Base-by-base conservation (phyloP, 208 protist genomes). In the Trypanosoma platydactyli region DNA sequence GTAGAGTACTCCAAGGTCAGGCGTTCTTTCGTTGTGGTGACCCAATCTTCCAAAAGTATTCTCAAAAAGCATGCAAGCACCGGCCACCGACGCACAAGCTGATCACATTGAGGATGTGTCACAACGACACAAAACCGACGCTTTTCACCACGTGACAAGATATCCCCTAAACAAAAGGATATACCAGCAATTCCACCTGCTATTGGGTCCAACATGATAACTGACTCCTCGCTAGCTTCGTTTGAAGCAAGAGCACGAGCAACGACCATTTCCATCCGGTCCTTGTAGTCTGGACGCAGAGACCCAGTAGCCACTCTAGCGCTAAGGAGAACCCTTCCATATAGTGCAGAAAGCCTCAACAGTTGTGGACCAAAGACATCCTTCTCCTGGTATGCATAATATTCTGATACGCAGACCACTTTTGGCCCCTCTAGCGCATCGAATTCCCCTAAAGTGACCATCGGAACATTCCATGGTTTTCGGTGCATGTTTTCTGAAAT, bases 371-470 rank as follows among this genome's bases (percentile, higher is more conserved):
- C 52, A 75, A 51, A 63, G 20, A 18, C 5, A 75, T 68, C 40
- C 15, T 52, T 29, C 56, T 75, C 61, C 45, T 68, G 58, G 64
- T 82, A 86, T 25, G 71, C 76, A 44, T 85, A 91, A 58, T 80
- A 94, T 61, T 94, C 84, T 38, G 79, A 86, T 16, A 79, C 88
- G 55, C 79, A 86, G 0, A 78, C 66, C 0, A 87, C 73, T 20
- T 80, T 81, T 22, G 89, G 83, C 0, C 89, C 89, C 4, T 87
- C 80, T 15, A 89, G 59, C 4, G 81, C 70, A 64, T 94, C 89
- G 66, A 94, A 94, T 51, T 94, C 86, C 12, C 86, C 89, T 64
- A 94, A 78, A 55, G 84, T 81, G 12, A 80, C 79, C 30, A 78
- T 75, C 16, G 88, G 88, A 24, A 74, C 73, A 64, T 64, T 69